Evolutionary conservation across 768 basidiomycete genomes (phyloP).

Genomic region (Paxillus rubicundulus): DNA sequence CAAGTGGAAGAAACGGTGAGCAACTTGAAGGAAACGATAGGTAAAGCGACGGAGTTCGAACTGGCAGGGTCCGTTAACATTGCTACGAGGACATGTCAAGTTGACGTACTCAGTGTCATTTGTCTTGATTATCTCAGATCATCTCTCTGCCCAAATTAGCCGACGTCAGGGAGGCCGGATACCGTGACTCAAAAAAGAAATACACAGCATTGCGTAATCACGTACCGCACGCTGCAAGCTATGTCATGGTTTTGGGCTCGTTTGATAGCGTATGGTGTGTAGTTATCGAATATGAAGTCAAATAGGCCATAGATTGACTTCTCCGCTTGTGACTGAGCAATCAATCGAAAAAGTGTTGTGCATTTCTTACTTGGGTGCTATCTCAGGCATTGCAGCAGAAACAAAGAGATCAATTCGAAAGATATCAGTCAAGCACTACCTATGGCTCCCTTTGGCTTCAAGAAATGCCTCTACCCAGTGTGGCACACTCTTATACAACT

Average conservation of each 20-base stretch:
- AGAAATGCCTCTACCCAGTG: slow-evolving; percentile 17
- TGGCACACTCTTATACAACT: slow-evolving; percentile 1
- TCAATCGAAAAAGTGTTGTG: too few relatives aligned
- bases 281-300: too few relatives aligned
- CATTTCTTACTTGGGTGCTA: too few relatives aligned
- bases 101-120: background rate
- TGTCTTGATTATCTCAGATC: background rate
- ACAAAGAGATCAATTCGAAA: background rate
- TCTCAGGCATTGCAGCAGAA: background rate
- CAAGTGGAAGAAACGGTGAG: background rate
- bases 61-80: slow-evolving; percentile 4
- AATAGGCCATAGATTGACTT: too few relatives aligned
- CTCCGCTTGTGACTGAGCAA: too few relatives aligned
- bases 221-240: too few relatives aligned
- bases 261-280: too few relatives aligned
- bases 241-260: too few relatives aligned
- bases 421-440: background rate
- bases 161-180: too few relatives aligned
- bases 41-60: slow-evolving; percentile 34
- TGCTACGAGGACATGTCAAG: background rate
- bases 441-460: slow-evolving; percentile 19
- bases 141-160: background rate
- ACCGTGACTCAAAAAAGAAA: too few relatives aligned
- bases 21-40: background rate
- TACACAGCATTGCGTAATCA: too few relatives aligned